Conservation (phyloP, 2,329 filamentous ascomycete species). For the Diaporthe citrichinensis region DNA sequence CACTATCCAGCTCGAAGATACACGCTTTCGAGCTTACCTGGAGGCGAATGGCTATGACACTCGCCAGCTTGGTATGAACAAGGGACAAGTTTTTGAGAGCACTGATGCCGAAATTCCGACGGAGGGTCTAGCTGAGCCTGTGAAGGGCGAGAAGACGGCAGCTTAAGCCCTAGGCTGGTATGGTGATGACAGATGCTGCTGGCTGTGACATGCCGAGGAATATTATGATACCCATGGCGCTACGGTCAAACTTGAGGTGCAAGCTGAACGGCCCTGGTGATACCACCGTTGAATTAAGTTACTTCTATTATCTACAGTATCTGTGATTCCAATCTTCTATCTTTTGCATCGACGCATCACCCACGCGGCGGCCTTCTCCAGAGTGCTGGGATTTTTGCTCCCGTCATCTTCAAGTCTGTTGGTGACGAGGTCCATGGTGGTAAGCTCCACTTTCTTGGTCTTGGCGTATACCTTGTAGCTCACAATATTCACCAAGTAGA, state of each 20-base stretch:
- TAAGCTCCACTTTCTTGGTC: conserved; percentile 65
- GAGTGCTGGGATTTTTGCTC: neutral
- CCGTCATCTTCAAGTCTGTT: conserved; percentile 55
- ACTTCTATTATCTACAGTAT: neutral
- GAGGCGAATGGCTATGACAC: conserved; percentile 83
- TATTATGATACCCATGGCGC: too few relatives aligned
- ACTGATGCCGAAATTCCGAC: neutral
- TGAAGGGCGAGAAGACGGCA: conserved; percentile 23
- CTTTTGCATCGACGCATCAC: neutral
- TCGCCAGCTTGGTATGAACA: conserved; percentile 62
- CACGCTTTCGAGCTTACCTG: conserved; percentile 81
- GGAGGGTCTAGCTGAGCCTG: conserved; percentile 30
- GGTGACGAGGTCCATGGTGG: conserved; percentile 70
- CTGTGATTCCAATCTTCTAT: neutral
- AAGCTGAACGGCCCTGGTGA: neutral
- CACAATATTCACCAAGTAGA: conserved; percentile 69
- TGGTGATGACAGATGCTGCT: neutral
- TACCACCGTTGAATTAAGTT: neutral
- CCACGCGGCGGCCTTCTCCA: neutral
- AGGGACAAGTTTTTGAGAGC: conserved; percentile 50
- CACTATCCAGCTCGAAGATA: conserved; percentile 85
- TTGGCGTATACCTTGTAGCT: conserved; percentile 75
- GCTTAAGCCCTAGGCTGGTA: neutral
- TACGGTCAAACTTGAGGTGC: neutral
- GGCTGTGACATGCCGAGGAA: too few relatives aligned